phyloP scores from a whole-genome alignment of 805 yeast genomes.

The Limtongia smithiae region DNA sequence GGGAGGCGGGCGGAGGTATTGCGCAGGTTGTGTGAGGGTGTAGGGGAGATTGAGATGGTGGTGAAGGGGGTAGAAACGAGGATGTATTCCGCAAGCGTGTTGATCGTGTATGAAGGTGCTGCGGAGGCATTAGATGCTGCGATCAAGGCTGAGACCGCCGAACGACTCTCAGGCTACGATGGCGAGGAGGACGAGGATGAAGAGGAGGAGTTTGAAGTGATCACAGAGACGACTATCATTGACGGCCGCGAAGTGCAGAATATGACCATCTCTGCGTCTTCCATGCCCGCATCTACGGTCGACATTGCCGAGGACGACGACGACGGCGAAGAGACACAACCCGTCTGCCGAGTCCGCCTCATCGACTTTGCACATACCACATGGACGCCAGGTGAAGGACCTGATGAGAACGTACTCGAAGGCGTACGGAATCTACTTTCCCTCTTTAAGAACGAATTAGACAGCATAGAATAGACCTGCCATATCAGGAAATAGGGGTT shows the following conservation, averaged over 20 bases:
- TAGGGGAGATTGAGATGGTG: constrained; percentile 65
- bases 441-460: too few relatives aligned
- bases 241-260: constrained; percentile 15
- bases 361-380: constrained; percentile 92
- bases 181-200: constrained; percentile 32
- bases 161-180: not conserved
- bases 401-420: constrained; percentile 63
- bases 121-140: constrained; percentile 46
- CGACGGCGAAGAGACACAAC: constrained; percentile 31
- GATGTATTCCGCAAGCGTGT: constrained; percentile 66
- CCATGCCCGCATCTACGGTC: not conserved
- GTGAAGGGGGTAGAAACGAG: constrained; percentile 60
- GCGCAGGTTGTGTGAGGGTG: constrained; percentile 50
- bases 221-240: constrained; percentile 17
- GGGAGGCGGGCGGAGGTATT: constrained; percentile 42
- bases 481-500: too few relatives aligned
- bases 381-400: constrained; percentile 57
- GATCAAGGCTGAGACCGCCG: not conserved
- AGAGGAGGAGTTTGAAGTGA: constrained; percentile 26
- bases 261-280: constrained; percentile 3
- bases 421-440: constrained; percentile 62
- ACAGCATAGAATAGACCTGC: too few relatives aligned
- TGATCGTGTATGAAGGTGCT: constrained; percentile 74
- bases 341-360: constrained; percentile 58
- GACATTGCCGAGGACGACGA: constrained; percentile 22